phyloP scores from a whole-genome alignment of 2,329 filamentous ascomycete species.

The Uncinocarpus reesii region DNA sequence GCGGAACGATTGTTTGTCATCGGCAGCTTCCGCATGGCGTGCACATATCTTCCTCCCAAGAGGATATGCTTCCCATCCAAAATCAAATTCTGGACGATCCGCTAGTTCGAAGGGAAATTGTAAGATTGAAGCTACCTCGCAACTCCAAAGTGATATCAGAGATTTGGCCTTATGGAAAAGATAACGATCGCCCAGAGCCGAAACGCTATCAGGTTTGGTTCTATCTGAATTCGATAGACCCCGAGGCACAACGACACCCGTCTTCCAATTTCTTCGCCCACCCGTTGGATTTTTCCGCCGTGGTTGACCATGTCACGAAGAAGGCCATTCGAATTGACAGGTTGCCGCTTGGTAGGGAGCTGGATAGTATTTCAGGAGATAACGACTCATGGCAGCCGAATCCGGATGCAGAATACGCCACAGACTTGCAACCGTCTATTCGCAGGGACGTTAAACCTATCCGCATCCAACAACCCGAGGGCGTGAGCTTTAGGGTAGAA shows the following conservation, averaged over 20 bases:
- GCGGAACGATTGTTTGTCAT: background rate
- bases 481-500: constrained; percentile 26
- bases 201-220: constrained; percentile 8
- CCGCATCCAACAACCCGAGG: constrained; percentile 30
- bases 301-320: constrained; percentile 51
- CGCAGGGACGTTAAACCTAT: constrained; percentile 23
- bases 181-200: background rate
- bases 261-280: constrained; percentile 53
- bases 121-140: constrained; percentile 1
- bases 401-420: constrained; percentile 7
- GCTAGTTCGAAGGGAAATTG: constrained; percentile 1
- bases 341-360: constrained; percentile 48
- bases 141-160: constrained; percentile 2
- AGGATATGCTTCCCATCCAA: constrained; percentile 5
- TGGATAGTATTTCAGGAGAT: constrained; percentile 6
- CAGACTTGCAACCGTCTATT: constrained; percentile 2
- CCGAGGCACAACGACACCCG: constrained; percentile 1
- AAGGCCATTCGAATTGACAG: constrained; percentile 59
- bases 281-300: constrained; percentile 54
- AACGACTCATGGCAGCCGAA: constrained; percentile 7
- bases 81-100: constrained; percentile 1
- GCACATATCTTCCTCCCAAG: constrained; percentile 1
- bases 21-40: constrained; percentile 3
- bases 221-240: constrained; percentile 5
- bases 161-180: constrained; percentile 5